Evolutionary conservation across 2,329 filamentous ascomycete species (phyloP).

Genomic region (Plectosphaerella cucumerina): DNA sequence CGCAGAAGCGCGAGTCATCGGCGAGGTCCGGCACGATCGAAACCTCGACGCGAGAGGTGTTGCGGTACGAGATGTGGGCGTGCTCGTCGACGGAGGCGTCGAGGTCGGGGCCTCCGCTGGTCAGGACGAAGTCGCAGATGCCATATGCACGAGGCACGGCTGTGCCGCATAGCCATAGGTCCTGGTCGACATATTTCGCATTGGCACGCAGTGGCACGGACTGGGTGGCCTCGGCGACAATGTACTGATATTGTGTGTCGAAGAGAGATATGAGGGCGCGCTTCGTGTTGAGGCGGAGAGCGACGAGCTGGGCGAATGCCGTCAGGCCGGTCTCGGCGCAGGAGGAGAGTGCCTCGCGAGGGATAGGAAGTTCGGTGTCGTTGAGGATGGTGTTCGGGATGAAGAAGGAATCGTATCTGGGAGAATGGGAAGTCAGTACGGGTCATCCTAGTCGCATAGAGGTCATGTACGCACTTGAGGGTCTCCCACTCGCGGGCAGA

Average conservation of each 20-base stretch:
- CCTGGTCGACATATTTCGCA: constrained; percentile 2
- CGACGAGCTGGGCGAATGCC: constrained; percentile 45
- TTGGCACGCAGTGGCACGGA: constrained; percentile 29
- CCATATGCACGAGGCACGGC: constrained; percentile 22
- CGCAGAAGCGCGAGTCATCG: constrained; percentile 23
- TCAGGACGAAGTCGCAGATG: constrained; percentile 24
- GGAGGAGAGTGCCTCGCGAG: constrained; percentile 18
- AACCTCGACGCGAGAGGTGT: constrained; percentile 22
- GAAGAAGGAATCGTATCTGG: constrained; percentile 13
- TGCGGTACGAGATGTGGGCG: neutral
- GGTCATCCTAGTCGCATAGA: neutral
- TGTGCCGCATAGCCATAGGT: constrained; percentile 21
- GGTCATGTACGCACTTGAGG: constrained; percentile 18
- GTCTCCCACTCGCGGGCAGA: constrained; percentile 24
- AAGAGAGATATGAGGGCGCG: constrained; percentile 48
- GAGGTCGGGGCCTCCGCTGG: neutral
- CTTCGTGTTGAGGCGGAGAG: constrained; percentile 30
- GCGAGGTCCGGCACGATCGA: constrained; percentile 28
- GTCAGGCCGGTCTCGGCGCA: constrained; percentile 37
- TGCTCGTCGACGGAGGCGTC: neutral
- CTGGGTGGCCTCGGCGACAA: constrained; percentile 47
- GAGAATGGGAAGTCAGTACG: too few relatives aligned
- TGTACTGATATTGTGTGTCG: constrained; percentile 40
- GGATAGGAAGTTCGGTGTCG: constrained; percentile 13
- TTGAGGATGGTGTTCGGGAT: constrained; percentile 16